Evolutionary conservation across 805 yeast species (phyloP).

Genomic region (Debaryomyces castellii): DNA sequence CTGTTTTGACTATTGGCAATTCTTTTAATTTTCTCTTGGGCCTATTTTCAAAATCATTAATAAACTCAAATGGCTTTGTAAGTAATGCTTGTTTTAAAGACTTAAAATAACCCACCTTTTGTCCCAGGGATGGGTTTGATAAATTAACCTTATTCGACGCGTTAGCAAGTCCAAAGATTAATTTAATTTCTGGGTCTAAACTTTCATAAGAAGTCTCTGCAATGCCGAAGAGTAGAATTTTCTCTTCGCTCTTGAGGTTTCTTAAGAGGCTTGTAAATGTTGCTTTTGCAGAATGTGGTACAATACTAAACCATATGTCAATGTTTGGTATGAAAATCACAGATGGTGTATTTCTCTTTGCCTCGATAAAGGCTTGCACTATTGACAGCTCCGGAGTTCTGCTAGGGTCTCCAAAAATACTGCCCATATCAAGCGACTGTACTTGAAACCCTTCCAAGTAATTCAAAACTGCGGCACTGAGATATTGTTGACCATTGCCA

Average conservation of each 20-base stretch:
- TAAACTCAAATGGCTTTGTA: conserved; percentile 69
- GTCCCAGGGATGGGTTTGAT: conserved; percentile 40
- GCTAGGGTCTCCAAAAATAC: conserved; percentile 73
- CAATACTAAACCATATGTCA: conserved; percentile 70
- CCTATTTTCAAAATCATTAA: conserved; percentile 59
- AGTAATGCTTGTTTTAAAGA: conserved; percentile 52
- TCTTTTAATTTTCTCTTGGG: conserved; percentile 49
- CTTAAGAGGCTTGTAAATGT: conserved; percentile 70
- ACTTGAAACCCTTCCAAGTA: conserved; percentile 86
- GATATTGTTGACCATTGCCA: conserved; percentile 86
- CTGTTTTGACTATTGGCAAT: conserved; percentile 29
- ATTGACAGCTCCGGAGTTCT: conserved; percentile 80
- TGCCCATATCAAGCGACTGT: conserved; percentile 80
- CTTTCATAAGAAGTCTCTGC: conserved; percentile 49
- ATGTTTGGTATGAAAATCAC: conserved; percentile 80
- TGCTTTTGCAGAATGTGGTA: conserved; percentile 67
- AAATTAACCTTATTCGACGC: conserved; percentile 46
- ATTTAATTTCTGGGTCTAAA: conserved; percentile 46
- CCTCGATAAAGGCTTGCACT: conserved; percentile 83
- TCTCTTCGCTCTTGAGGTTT: conserved; percentile 68
- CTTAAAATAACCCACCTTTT: conserved; percentile 58
- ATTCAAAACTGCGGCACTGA: conserved; percentile 79
- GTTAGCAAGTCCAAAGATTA: conserved; percentile 56
- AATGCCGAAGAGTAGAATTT: conserved; percentile 70
- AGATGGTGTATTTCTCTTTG: conserved; percentile 85